Evolutionary conservation across 2,329 filamentous ascomycete genomes (phyloP).

Genomic region (Talaromyces sp.): DNA sequence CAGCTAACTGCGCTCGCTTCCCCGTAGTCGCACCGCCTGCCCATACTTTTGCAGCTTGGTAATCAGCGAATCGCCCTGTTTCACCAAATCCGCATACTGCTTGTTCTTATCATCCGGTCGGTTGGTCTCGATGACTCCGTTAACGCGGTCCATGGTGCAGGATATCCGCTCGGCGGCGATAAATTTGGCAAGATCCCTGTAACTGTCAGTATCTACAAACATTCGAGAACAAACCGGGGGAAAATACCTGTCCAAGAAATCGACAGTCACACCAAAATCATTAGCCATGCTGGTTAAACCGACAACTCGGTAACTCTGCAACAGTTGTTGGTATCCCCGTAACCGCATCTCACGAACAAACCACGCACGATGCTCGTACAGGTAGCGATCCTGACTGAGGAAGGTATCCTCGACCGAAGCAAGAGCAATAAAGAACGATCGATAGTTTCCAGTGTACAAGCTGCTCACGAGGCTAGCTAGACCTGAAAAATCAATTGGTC

Average conservation of each 20-base stretch:
- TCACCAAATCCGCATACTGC: slow-evolving; percentile 97
- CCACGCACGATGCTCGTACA: slow-evolving; percentile 94
- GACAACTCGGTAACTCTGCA: slow-evolving; percentile 96
- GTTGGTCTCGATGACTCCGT: slow-evolving; percentile 97
- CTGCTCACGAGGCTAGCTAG: slow-evolving; percentile 85
- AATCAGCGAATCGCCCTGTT: slow-evolving; percentile 95
- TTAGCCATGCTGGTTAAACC: slow-evolving; percentile 96
- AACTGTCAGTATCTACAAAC: slow-evolving; percentile 9
- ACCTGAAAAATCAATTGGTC: slow-evolving; percentile 81
- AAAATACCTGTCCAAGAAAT: slow-evolving; percentile 86
- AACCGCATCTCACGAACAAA: slow-evolving; percentile 98
- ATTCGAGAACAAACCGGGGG: not conserved
- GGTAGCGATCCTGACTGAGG: slow-evolving; percentile 87
- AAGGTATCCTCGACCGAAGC: slow-evolving; percentile 91
- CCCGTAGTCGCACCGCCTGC: slow-evolving; percentile 87
- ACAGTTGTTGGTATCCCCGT: slow-evolving; percentile 90
- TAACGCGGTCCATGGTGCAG: slow-evolving; percentile 96
- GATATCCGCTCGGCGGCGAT: slow-evolving; percentile 91
- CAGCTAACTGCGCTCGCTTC: slow-evolving; percentile 78
- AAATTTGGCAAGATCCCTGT: slow-evolving; percentile 89
- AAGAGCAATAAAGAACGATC: slow-evolving; percentile 85
- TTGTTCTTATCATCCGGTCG: slow-evolving; percentile 99
- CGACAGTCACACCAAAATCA: slow-evolving; percentile 94
- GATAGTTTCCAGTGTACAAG: slow-evolving; percentile 91
- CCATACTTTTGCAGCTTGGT: slow-evolving; percentile 99